Evolutionary conservation across 2,329 filamentous ascomycete genomes (phyloP).

Genomic region (Xenoacremonium recifei): DNA sequence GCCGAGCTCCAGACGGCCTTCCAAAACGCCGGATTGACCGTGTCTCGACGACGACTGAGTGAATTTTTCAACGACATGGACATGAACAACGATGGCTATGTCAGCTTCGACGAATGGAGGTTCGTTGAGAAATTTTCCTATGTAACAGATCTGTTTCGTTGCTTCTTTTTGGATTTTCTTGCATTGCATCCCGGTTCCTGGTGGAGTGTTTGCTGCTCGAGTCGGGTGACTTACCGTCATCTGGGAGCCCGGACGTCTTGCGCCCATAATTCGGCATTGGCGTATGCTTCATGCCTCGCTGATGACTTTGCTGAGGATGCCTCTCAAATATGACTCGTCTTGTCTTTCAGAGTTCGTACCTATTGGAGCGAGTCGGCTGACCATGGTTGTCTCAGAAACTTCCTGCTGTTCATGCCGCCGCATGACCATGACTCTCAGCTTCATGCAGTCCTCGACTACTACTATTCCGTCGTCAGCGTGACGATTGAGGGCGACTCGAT

Average conservation of each 20-base stretch:
- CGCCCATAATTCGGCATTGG: too few species aligned
- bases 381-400: constrained; percentile 61
- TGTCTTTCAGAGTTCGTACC: too few species aligned
- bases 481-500: constrained; percentile 92
- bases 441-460: constrained; percentile 84
- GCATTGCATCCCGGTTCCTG: neutral
- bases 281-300: too few species aligned
- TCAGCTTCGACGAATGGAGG: constrained; percentile 96
- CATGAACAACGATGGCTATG: constrained; percentile 80
- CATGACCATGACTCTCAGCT: constrained; percentile 66
- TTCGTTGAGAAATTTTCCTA: constrained; percentile 51
- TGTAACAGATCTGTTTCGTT: neutral
- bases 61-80: constrained; percentile 91
- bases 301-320: too few species aligned
- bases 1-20: constrained; percentile 81
- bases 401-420: constrained; percentile 82
- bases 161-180: too few species aligned
- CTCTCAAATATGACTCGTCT: too few species aligned
- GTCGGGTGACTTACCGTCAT: constrained; percentile 26
- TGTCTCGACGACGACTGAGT: constrained; percentile 74
- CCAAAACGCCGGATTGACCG: constrained; percentile 70
- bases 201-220: neutral
- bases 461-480: constrained; percentile 83
- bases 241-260: constrained; percentile 26
- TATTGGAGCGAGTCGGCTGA: too few species aligned